Conservation (phyloP, 495 filamentous ascomycete species). For the Penicillium daleae region DNA sequence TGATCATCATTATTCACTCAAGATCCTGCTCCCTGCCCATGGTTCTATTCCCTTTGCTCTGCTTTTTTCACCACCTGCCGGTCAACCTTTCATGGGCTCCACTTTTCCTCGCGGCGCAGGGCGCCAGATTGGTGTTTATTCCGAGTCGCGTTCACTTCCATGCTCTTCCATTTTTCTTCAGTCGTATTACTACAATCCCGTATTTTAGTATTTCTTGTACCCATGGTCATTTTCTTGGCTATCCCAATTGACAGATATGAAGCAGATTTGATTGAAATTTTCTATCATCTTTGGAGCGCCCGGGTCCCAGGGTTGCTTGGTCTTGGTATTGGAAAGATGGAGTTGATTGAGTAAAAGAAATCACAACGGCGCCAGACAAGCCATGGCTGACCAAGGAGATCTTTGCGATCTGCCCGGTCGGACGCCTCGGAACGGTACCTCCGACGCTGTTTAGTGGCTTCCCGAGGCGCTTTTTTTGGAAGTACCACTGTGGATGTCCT, state of each 20-base stretch:
- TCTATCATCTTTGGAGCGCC: neutral
- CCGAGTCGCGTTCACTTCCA: conserved; percentile 13
- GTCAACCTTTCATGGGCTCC: conserved; percentile 26
- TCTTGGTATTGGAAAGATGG: neutral
- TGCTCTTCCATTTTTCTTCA: neutral
- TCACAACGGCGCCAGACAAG: neutral
- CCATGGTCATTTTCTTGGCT: neutral
- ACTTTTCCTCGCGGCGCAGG: conserved; percentile 37
- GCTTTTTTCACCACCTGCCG: conserved; percentile 17
- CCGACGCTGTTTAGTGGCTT: conserved; percentile 17
- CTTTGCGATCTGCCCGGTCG: conserved; percentile 18
- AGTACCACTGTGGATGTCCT: neutral
- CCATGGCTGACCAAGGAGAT: conserved; percentile 12
- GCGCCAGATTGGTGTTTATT: conserved; percentile 40
- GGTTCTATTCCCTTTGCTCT: conserved; percentile 6
- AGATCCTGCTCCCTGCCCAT: neutral
- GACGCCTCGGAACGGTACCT: conserved; percentile 23
- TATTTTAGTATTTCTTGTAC: conserved; percentile 5
- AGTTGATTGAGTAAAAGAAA: neutral
- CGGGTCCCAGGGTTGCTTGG: conserved; percentile 1
- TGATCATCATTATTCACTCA: neutral
- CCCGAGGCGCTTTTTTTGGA: conserved; percentile 5
- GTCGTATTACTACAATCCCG: neutral
- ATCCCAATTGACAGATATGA: neutral
- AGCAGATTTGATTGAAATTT: neutral